phyloP scores from a whole-genome alignment of 805 yeast genomes.

The Ogataea parapolymorpha region DNA sequence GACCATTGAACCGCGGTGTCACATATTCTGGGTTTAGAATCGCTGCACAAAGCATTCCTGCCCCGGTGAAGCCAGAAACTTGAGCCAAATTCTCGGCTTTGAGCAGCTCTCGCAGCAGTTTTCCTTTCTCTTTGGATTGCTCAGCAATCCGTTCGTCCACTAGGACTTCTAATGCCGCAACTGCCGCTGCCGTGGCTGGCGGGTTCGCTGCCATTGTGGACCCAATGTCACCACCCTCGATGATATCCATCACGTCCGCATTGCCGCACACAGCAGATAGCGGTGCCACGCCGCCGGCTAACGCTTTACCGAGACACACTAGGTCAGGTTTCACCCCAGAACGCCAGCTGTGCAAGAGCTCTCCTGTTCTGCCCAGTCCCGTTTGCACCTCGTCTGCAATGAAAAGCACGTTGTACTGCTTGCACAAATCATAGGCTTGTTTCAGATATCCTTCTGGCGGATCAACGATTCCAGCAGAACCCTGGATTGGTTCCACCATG shows the following conservation, averaged over 20 bases:
- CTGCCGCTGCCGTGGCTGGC: slow-evolving; percentile 30
- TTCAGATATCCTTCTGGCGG: slow-evolving; percentile 27
- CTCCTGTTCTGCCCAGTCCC: slow-evolving; percentile 30
- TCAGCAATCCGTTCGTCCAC: slow-evolving; percentile 23
- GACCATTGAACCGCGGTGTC: slow-evolving; percentile 14
- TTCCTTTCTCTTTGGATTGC: slow-evolving; percentile 21
- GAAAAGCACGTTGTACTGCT: slow-evolving; percentile 25
- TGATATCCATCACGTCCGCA: slow-evolving; percentile 22
- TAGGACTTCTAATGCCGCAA: slow-evolving; percentile 29
- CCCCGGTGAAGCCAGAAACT: slow-evolving; percentile 20
- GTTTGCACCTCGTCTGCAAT: slow-evolving; percentile 32
- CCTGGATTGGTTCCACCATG: slow-evolving; percentile 31
- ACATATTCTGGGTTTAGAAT: slow-evolving; percentile 17
- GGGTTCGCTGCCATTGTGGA: slow-evolving; percentile 32
- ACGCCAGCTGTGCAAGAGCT: slow-evolving; percentile 18
- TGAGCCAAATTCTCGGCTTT: slow-evolving; percentile 15
- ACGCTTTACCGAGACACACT: slow-evolving; percentile 29
- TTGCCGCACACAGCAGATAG: slow-evolving; percentile 27
- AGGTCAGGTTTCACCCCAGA: slow-evolving; percentile 26
- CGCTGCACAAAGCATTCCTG: slow-evolving; percentile 25
- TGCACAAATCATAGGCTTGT: slow-evolving; percentile 22
- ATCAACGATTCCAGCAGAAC: slow-evolving; percentile 29
- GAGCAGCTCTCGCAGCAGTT: slow-evolving; percentile 16
- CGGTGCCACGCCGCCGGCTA: slow-evolving; percentile 27
- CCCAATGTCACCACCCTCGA: slow-evolving; percentile 25